A percentile compares a stretch with the other conserved stretches of the same genome.
phyloP scores from a whole-genome alignment of 371 early-diverging fungal species.

The Saksenaea vasiformis region DNA sequence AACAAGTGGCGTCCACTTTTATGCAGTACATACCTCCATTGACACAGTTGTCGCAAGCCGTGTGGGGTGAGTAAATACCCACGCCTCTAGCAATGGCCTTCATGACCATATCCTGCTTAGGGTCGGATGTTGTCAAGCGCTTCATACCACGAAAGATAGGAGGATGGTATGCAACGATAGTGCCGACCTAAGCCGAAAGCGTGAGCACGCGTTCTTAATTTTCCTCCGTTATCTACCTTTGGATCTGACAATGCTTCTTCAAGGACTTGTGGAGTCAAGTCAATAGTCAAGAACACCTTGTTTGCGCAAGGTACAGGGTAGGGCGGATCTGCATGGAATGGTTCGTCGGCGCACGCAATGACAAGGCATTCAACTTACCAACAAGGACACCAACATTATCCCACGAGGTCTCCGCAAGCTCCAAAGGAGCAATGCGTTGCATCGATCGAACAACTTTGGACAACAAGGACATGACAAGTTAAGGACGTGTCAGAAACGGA shows the following conservation, averaged over 20 bases:
- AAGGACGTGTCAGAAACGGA: not conserved
- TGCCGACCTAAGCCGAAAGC: slow-evolving; percentile 61
- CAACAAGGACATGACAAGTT: slow-evolving; percentile 57
- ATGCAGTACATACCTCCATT: slow-evolving; percentile 66
- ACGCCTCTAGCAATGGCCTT: slow-evolving; percentile 85
- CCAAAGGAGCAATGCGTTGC: slow-evolving; percentile 88
- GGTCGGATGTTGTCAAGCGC: slow-evolving; percentile 71
- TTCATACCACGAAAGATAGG: slow-evolving; percentile 92
- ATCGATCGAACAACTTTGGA: slow-evolving; percentile 62
- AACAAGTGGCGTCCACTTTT: not conserved
- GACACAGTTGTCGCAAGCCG: slow-evolving; percentile 86
- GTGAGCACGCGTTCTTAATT: slow-evolving; percentile 5
- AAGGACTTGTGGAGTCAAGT: slow-evolving; percentile 87
- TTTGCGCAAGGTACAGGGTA: slow-evolving; percentile 65
- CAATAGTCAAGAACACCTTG: slow-evolving; percentile 94
- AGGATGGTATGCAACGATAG: slow-evolving; percentile 96
- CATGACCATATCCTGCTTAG: slow-evolving; percentile 82
- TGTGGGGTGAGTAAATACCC: slow-evolving; percentile 97
- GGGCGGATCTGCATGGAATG: slow-evolving; percentile 62
- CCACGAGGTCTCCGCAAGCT: slow-evolving; percentile 89
- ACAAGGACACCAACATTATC: slow-evolving; percentile 96
- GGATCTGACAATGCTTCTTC: slow-evolving; percentile 88
- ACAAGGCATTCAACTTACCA: slow-evolving; percentile 45
- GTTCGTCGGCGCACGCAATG: not conserved
- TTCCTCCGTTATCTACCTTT: slow-evolving; percentile 22